A percentile compares a stretch with the other conserved stretches of the same genome.
phyloP scores from a whole-genome alignment of 139 green algal species.

The Monoraphidium neglectum region DNA sequence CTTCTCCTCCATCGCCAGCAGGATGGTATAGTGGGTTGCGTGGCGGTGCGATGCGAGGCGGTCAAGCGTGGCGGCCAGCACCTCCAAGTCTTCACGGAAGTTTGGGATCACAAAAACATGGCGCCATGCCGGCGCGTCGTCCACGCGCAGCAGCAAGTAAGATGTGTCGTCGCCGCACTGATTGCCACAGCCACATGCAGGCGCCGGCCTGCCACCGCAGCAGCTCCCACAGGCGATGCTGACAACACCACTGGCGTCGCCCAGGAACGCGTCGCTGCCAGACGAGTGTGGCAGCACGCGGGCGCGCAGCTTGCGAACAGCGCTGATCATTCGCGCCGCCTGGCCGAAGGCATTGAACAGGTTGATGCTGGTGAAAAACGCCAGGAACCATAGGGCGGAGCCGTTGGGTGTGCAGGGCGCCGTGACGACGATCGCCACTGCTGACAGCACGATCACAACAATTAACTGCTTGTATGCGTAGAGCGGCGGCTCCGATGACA shows the following conservation, averaged over 20 bases:
- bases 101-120: conserved; percentile 52
- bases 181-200: no score
- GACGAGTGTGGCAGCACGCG: neutral
- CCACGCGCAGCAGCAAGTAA: conserved; percentile 1
- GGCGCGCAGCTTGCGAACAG: conserved; percentile 4
- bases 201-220: no score
- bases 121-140: conserved; percentile 14
- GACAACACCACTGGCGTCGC: no score
- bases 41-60: conserved; percentile 26
- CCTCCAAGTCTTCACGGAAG: conserved; percentile 39
- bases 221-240: no score
- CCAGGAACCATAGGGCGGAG: conserved; percentile 19
- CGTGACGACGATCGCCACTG: conserved; percentile 2
- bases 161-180: neutral
- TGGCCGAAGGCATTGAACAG: conserved; percentile 21
- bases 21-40: conserved; percentile 35
- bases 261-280: conserved; percentile 15
- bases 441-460: conserved; percentile 8
- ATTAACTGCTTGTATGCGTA: conserved; percentile 28
- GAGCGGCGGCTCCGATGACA: conserved; percentile 10
- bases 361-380: conserved; percentile 20
- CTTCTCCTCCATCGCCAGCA: conserved; percentile 46
- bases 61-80: conserved; percentile 34
- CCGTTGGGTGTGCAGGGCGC: conserved; percentile 11
- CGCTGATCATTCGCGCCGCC: conserved; percentile 27